Conservation (phyloP, 352 stramenopile genomes). For the Elongisporangium senticosum region DNA sequence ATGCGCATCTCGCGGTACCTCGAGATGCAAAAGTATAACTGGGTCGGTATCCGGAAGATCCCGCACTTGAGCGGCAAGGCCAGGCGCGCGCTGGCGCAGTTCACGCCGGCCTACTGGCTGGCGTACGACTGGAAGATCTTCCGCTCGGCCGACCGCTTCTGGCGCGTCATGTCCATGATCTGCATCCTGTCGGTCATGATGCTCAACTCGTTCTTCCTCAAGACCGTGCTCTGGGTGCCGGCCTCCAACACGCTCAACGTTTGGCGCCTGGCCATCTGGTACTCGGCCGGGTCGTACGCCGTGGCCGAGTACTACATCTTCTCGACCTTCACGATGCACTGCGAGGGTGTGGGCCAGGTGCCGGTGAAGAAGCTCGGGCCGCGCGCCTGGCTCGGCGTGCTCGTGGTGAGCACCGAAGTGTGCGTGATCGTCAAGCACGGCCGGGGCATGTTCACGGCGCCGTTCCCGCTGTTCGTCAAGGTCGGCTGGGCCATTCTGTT, state of each 20-base stretch:
- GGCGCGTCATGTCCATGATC: conserved; percentile 87
- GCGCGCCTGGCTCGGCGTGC: conserved; percentile 76
- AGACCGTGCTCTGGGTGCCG: conserved; percentile 89
- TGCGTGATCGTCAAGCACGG: conserved; percentile 83
- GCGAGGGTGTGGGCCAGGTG: conserved; percentile 35
- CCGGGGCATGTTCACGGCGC: conserved; percentile 83
- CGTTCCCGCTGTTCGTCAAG: conserved; percentile 78
- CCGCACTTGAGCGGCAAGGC: conserved; percentile 74
- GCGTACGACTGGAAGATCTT: conserved; percentile 93
- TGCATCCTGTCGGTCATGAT: conserved; percentile 90
- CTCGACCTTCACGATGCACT: conserved; percentile 79
- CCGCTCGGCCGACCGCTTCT: conserved; percentile 86
- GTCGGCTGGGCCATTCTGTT: conserved; percentile 76
- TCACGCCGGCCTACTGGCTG: conserved; percentile 89
- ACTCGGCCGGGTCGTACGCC: conserved; percentile 82
- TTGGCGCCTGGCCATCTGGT: conserved; percentile 73
- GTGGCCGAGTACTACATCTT: conserved; percentile 90
- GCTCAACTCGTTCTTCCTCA: conserved; percentile 96
- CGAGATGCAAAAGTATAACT: conserved; percentile 88
- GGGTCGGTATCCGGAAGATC: conserved; percentile 85
- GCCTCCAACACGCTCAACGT: conserved; percentile 80
- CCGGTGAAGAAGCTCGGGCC: conserved; percentile 78
- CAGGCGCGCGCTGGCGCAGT: conserved; percentile 79
- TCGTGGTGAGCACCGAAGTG: conserved; percentile 70
- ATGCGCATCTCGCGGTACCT: conserved; percentile 86